Percentiles rank a stretch among this genome's conserved stretches.
Conservation (phyloP, 2,329 filamentous ascomycete species). For the Dendrostoma leiphaemia region DNA sequence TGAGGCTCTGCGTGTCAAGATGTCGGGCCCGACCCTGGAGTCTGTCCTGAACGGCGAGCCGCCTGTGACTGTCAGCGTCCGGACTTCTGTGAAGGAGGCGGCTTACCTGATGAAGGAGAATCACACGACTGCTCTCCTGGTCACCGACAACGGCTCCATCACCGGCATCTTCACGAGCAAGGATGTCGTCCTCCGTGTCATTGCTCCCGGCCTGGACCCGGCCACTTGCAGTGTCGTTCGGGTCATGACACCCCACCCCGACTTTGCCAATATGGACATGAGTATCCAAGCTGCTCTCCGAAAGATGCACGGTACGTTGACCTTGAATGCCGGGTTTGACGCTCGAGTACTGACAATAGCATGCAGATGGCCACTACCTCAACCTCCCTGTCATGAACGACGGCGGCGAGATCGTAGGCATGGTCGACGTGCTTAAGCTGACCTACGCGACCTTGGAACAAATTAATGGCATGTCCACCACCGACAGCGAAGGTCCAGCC, state of each 20-base stretch:
- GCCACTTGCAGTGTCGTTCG: slow-evolving; percentile 94
- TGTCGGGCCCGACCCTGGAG: slow-evolving; percentile 96
- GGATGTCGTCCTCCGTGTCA: slow-evolving; percentile 96
- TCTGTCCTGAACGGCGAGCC: slow-evolving; percentile 89
- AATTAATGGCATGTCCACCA: slow-evolving; percentile 90
- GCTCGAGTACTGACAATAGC: slow-evolving; percentile 16
- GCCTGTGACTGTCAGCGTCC: slow-evolving; percentile 90
- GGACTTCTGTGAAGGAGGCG: slow-evolving; percentile 94
- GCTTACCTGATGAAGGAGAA: slow-evolving; percentile 98
- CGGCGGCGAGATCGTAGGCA: slow-evolving; percentile 93
- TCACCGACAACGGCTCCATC: slow-evolving; percentile 95
- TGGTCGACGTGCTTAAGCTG: slow-evolving; percentile 98
- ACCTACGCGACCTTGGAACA: slow-evolving; percentile 98
- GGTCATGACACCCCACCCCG: slow-evolving; percentile 98
- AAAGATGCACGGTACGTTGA: slow-evolving; percentile 90
- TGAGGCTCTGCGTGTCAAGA: slow-evolving; percentile 89
- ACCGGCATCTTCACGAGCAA: slow-evolving; percentile 99
- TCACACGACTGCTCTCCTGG: slow-evolving; percentile 92
- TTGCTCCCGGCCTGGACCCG: slow-evolving; percentile 92
- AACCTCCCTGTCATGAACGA: slow-evolving; percentile 99
- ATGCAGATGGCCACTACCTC: slow-evolving; percentile 89
- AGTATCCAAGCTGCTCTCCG: slow-evolving; percentile 95
- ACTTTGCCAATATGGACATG: slow-evolving; percentile 99
- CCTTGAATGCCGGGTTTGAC: neutral
- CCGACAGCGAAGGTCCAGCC: slow-evolving; percentile 88